phyloP scores from a whole-genome alignment of 108 stramenopile species.

The Nitzschia sp. region DNA sequence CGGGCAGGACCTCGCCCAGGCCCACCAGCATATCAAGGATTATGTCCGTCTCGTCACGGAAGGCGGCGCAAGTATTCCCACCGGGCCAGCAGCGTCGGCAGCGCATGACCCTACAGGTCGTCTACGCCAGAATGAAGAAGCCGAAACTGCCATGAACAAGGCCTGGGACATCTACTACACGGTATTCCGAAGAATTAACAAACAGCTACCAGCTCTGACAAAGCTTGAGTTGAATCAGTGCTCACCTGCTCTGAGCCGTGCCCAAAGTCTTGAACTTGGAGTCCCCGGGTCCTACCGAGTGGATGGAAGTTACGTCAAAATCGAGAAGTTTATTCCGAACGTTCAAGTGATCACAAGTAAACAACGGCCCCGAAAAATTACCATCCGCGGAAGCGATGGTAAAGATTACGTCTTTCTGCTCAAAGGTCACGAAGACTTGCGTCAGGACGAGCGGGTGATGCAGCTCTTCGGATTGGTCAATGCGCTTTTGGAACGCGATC shows the following conservation, averaged over 20 bases:
- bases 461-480: constrained; percentile 99
- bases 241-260: constrained; percentile 84
- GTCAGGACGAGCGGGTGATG: constrained; percentile 99
- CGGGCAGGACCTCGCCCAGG: constrained; percentile 80
- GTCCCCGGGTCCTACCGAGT: constrained; percentile 97
- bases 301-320: constrained; percentile 90
- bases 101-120: constrained; percentile 44
- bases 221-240: constrained; percentile 88
- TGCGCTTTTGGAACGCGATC: constrained; percentile 93
- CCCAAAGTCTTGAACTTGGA: constrained; percentile 88
- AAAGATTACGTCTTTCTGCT: constrained; percentile 96
- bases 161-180: constrained; percentile 98
- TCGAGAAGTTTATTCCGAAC: constrained; percentile 78
- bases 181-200: constrained; percentile 95
- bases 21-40: constrained; percentile 65
- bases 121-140: constrained; percentile 65
- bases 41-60: constrained; percentile 56
- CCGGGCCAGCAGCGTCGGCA: constrained; percentile 38
- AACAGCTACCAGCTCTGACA: constrained; percentile 86
- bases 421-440: constrained; percentile 99
- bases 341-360: constrained; percentile 97
- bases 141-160: constrained; percentile 87
- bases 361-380: constrained; percentile 98
- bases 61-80: constrained; percentile 66
- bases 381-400: constrained; percentile 94